phyloP scores from a whole-genome alignment of 495 filamentous ascomycete genomes.

The Neurospora sp. region DNA sequence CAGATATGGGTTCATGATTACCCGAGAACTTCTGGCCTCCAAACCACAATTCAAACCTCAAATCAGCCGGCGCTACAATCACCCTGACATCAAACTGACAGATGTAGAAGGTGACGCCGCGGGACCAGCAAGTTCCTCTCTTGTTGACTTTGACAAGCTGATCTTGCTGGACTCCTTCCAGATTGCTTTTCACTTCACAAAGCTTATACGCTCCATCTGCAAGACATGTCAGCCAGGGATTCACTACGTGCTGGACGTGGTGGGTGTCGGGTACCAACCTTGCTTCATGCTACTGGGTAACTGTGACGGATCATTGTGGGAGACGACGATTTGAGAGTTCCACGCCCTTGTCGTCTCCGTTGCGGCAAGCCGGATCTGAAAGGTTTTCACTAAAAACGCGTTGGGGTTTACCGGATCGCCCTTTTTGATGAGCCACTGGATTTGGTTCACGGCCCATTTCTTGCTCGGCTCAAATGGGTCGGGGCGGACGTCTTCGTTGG shows the following conservation, averaged over 20 bases:
- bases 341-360: slow-evolving; percentile 30
- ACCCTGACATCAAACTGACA: slow-evolving; percentile 42
- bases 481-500: slow-evolving; percentile 27
- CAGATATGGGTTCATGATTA: slow-evolving; percentile 39
- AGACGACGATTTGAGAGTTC: slow-evolving; percentile 42
- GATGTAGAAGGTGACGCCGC: slow-evolving; percentile 36
- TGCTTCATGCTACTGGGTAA: slow-evolving; percentile 35
- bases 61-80: slow-evolving; percentile 44
- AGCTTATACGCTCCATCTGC: slow-evolving; percentile 35
- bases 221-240: slow-evolving; percentile 13
- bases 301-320: slow-evolving; percentile 25
- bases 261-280: slow-evolving; percentile 9
- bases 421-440: slow-evolving; percentile 49
- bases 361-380: slow-evolving; percentile 35
- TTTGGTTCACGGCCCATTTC: slow-evolving; percentile 39
- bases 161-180: slow-evolving; percentile 22
- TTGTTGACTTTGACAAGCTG: slow-evolving; percentile 27
- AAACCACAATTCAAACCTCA: slow-evolving; percentile 47
- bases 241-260: background rate
- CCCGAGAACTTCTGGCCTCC: slow-evolving; percentile 35
- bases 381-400: slow-evolving; percentile 31
- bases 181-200: slow-evolving; percentile 25
- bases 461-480: slow-evolving; percentile 36
- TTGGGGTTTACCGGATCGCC: slow-evolving; percentile 30
- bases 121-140: slow-evolving; percentile 23